Base-by-base conservation (phyloP, 371 early-diverging fungal species). In the Phascolomyces articulosus region DNA sequence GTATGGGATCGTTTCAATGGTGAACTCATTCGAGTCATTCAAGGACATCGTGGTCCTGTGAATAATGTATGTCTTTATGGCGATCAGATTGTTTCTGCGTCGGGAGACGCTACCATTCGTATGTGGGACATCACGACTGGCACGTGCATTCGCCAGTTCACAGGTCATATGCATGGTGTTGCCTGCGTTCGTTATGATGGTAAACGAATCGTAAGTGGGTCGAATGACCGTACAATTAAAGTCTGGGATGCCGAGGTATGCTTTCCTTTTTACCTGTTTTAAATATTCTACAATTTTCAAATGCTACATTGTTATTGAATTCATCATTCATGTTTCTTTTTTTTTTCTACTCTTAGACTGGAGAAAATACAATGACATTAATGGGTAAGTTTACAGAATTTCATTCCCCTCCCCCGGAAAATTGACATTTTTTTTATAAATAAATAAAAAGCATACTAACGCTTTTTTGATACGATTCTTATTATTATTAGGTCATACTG, bases 131-230 rank as follows among this genome's bases (percentile, higher is more conserved):
- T 92, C 15, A 74, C 76, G 38, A 90, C 93, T 0, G 92, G 92
- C 15, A 68, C 67, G 31, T 86, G 85, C 60, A 47, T 91, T 11
- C 84, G 89, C 13, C 85, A 87, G 59, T 91, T 89, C 65, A 68
- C 71, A 10, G 93, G 93, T 15, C 93, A 93, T 66, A 76, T 83
- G 11, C 85, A 94, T 21, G 98, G 98, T 0, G 77, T 99, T 4
- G 95, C 98, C 0, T 97, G 96, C 69, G 92, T 96, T 53, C 96
- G 95, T 62, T 97, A 89, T 74, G 94, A 95, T 67, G 95, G 96
- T 38, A 82, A 85, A 56, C 80, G 84, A 4, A 91, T 98, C 34
- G 94, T 96, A 0, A 93, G 95, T 2, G 98, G 98, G 3, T 93
- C 94, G 20, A 91, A 96, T 77, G 99, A 99, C 78, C 86, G 90